Evolutionary conservation across 1,284 basidiomycete genomes (phyloP).

Genomic region (Lentinula novae-zelandiae): DNA sequence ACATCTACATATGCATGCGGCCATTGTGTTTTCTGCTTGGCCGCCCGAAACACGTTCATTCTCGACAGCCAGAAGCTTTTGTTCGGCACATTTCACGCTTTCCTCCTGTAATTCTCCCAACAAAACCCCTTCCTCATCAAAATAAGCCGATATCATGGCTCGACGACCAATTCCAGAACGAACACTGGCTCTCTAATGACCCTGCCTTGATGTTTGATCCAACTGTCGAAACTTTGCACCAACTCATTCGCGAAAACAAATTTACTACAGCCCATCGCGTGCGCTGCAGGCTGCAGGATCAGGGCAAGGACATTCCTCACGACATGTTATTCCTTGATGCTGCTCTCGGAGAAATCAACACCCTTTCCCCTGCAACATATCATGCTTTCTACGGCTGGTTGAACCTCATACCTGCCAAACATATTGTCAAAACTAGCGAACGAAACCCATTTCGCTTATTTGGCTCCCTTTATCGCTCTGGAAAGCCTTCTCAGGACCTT

Average conservation of each 20-base stretch:
- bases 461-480: neutral
- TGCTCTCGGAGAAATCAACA: slow-evolving; percentile 4
- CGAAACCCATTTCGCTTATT: slow-evolving; percentile 4
- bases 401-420: slow-evolving; percentile 2
- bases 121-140: neutral
- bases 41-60: neutral
- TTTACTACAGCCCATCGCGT: slow-evolving; percentile 3
- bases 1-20: neutral
- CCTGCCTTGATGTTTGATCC: neutral
- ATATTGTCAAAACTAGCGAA: neutral
- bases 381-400: slow-evolving; percentile 7
- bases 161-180: neutral
- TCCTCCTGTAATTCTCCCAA: neutral
- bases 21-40: neutral
- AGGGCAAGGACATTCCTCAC: slow-evolving; percentile 4
- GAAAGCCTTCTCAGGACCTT: neutral
- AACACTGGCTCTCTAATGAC: neutral
- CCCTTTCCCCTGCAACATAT: slow-evolving; percentile 2
- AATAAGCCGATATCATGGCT: slow-evolving; percentile 1
- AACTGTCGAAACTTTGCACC: slow-evolving; percentile 3
- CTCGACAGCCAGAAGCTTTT: neutral
- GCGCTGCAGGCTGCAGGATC: neutral
- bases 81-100: neutral
- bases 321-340: slow-evolving; percentile 6
- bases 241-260: neutral